These are phyloP conservation scores for Entamoeba invadens DNA, from an alignment of 208 protist species.

Conservation along the genomic window DNA sequence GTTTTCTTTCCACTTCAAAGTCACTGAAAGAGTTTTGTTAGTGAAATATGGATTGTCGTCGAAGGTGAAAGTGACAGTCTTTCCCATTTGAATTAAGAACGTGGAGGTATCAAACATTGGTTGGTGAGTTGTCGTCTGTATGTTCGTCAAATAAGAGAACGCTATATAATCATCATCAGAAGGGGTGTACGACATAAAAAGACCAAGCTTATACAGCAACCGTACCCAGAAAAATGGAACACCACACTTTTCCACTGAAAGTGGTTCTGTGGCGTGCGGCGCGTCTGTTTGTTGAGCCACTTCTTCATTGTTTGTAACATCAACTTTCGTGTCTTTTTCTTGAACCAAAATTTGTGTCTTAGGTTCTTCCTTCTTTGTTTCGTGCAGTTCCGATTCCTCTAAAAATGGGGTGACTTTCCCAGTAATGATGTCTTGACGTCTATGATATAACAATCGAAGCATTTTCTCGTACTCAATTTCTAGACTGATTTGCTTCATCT, in stretches of 20 bases:
- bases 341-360: not conserved
- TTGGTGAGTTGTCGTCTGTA: not conserved
- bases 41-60: not conserved
- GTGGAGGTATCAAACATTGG: not conserved
- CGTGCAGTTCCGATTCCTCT: no score
- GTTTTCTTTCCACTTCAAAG: not conserved
- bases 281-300: no score
- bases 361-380: not conserved
- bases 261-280: no score
- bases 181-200: not conserved
- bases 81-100: not conserved
- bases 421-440: not conserved
- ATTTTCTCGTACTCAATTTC: not conserved
- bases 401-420: no score
- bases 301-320: not conserved
- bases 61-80: not conserved
- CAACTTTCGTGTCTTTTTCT: not conserved
- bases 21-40: not conserved
- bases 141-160: not conserved
- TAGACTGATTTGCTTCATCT: not conserved
- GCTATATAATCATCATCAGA: not conserved
- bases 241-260: no score
- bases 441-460: not conserved
- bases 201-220: not conserved
- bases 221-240: not conserved